Conservation (phyloP, 2,329 filamentous ascomycete species). For the Penicillium rolfsii region DNA sequence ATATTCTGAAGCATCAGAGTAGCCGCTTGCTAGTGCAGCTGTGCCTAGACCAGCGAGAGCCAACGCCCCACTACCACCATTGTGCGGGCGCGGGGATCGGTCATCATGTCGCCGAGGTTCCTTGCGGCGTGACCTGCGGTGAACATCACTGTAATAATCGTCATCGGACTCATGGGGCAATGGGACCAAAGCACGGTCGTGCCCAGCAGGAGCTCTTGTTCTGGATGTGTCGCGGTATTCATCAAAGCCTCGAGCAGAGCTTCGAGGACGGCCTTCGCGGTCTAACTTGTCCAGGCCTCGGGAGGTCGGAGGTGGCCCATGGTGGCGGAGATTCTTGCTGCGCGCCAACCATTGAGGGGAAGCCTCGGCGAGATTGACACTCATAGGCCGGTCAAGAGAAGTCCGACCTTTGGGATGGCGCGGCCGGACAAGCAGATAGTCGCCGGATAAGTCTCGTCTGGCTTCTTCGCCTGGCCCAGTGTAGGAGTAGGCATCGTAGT, state of each 20-base stretch:
- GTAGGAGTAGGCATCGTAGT: conserved; percentile 51
- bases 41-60: conserved; percentile 40
- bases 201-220: conserved; percentile 37
- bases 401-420: conserved; percentile 33
- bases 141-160: conserved; percentile 47
- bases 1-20: conserved; percentile 39
- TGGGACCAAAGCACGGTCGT: conserved; percentile 49
- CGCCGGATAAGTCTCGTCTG: conserved; percentile 52
- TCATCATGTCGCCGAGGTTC: conserved; percentile 27
- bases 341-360: conserved; percentile 31
- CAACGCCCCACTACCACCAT: conserved; percentile 20
- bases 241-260: conserved; percentile 34
- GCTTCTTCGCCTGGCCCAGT: conserved; percentile 41
- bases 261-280: conserved; percentile 31
- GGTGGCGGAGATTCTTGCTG: conserved; percentile 32
- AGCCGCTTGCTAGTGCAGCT: conserved; percentile 41
- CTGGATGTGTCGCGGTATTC: conserved; percentile 43
- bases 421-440: conserved; percentile 43
- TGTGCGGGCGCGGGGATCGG: conserved; percentile 24
- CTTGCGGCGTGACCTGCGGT: conserved; percentile 29
- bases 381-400: conserved; percentile 42
- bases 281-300: conserved; percentile 45
- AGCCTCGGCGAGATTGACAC: conserved; percentile 45
- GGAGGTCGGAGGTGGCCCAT: conserved; percentile 43
- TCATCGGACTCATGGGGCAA: conserved; percentile 54